Percentiles rank a stretch among this genome's conserved stretches.
Conservation (phyloP, 2,329 filamentous ascomycete species). For the Ophiocordyceps robertsii region DNA sequence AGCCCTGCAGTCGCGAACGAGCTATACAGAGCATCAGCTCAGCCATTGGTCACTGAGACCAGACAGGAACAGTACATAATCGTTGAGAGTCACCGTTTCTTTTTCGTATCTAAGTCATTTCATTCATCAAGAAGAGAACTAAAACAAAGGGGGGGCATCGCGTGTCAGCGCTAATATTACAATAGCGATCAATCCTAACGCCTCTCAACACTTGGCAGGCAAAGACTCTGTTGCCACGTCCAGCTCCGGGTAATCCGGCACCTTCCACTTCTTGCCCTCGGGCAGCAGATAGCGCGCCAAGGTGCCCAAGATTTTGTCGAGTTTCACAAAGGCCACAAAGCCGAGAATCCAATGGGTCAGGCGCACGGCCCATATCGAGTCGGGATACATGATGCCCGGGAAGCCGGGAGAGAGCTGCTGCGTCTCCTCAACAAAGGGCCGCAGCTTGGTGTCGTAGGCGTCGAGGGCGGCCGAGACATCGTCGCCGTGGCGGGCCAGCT, state of each 20-base stretch:
- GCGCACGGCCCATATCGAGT: constrained; percentile 14
- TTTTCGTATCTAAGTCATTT: too few relatives aligned
- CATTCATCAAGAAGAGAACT: too few relatives aligned
- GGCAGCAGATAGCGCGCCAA: background rate
- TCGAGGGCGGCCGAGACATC: constrained; percentile 16
- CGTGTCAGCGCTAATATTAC: too few relatives aligned
- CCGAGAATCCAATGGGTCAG: constrained; percentile 5
- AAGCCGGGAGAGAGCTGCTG: constrained; percentile 20
- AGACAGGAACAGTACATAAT: too few relatives aligned
- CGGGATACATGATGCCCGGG: constrained; percentile 11
- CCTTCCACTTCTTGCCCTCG: background rate
- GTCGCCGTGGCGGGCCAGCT: constrained; percentile 15
- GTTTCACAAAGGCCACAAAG: background rate
- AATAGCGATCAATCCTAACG: too few relatives aligned
- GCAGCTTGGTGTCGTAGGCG: constrained; percentile 25
- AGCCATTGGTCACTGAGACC: too few relatives aligned
- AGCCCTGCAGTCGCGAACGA: too few relatives aligned
- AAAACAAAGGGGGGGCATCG: too few relatives aligned
- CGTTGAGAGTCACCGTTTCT: too few relatives aligned
- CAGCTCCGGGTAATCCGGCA: background rate
- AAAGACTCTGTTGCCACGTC: background rate
- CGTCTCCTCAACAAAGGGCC: constrained; percentile 23
- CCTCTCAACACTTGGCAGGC: background rate
- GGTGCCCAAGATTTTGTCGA: background rate
- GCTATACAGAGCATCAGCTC: too few relatives aligned